These are phyloP conservation scores for Penicillium robsamsonii DNA, from an alignment of 495 filamentous ascomycete species.

Conservation along the genomic window DNA sequence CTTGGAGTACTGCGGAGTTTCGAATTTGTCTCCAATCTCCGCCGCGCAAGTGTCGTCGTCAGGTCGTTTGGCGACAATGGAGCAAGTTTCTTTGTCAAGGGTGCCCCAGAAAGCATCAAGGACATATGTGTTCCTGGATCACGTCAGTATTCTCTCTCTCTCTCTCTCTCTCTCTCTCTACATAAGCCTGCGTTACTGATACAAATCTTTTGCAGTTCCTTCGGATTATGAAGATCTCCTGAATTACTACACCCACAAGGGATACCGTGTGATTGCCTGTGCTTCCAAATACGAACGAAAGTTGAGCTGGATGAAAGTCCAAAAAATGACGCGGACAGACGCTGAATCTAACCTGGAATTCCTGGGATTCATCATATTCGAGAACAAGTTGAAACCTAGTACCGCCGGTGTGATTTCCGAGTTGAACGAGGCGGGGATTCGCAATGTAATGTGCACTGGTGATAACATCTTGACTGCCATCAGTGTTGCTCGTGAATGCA, in stretches of 20 bases:
- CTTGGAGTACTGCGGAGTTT: slow-evolving; percentile 85
- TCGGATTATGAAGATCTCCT: slow-evolving; percentile 85
- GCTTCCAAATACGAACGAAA: slow-evolving; percentile 84
- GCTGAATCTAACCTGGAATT: slow-evolving; percentile 83
- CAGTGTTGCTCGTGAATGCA: slow-evolving; percentile 91
- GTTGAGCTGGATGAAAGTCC: slow-evolving; percentile 87
- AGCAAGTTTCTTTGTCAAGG: slow-evolving; percentile 89
- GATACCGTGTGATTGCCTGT: slow-evolving; percentile 96
- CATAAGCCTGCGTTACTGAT: slow-evolving; percentile 11
- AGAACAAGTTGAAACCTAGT: slow-evolving; percentile 92
- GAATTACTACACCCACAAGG: slow-evolving; percentile 86
- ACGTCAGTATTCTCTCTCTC: slow-evolving; percentile 51
- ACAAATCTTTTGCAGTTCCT: slow-evolving; percentile 58
- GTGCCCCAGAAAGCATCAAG: slow-evolving; percentile 92
- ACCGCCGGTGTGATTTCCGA: slow-evolving; percentile 77
- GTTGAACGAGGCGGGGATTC: slow-evolving; percentile 80
- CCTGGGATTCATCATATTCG: slow-evolving; percentile 95
- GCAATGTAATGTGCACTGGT: slow-evolving; percentile 94
- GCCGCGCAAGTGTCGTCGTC: slow-evolving; percentile 89
- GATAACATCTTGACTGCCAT: slow-evolving; percentile 98
- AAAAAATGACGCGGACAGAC: slow-evolving; percentile 84
- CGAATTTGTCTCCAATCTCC: slow-evolving; percentile 95
- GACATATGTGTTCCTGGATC: slow-evolving; percentile 82
- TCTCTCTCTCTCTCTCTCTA: no score
- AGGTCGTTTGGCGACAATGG: slow-evolving; percentile 76